Conservation (phyloP, 148 eudicot genomes). For the Dianthus caryophyllus region DNA sequence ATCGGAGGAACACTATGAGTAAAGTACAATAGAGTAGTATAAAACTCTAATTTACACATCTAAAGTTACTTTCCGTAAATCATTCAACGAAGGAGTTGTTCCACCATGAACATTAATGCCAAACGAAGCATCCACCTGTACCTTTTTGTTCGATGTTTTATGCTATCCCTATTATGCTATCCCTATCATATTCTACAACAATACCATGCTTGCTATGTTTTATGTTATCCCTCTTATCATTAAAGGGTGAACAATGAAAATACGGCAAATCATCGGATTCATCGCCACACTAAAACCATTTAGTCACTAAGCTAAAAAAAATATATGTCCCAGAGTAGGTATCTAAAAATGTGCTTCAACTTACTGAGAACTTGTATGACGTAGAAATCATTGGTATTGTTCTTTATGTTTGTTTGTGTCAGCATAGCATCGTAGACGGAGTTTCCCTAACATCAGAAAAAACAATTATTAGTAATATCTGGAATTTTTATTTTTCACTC, state of each 20-base stretch:
- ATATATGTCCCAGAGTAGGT: neutral
- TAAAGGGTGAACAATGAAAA: neutral
- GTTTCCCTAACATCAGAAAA: slow-evolving; percentile 5
- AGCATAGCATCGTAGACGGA: slow-evolving; percentile 18
- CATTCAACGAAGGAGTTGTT: neutral
- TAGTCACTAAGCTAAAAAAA: neutral
- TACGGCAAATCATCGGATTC: neutral
- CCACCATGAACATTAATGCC: neutral
- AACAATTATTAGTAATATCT: neutral
- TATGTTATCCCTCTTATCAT: neutral
- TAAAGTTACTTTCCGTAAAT: neutral
- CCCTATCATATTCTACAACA: too few species aligned
- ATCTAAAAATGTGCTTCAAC: neutral
- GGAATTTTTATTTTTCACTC: neutral
- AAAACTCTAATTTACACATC: too few species aligned
- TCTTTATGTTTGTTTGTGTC: slow-evolving; percentile 15
- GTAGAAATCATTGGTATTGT: slow-evolving; percentile 16
- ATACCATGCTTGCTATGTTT: neutral
- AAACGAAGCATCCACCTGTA: neutral
- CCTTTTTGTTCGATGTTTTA: neutral
- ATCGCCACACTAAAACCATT: neutral
- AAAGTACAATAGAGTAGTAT: too few species aligned
- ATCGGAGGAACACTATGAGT: too few species aligned
- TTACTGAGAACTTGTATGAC: slow-evolving; percentile 18
- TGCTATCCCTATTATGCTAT: too few species aligned